phyloP scores from a whole-genome alignment of 176 grass and related monocot genomes.

The Triticum urartu region DNA sequence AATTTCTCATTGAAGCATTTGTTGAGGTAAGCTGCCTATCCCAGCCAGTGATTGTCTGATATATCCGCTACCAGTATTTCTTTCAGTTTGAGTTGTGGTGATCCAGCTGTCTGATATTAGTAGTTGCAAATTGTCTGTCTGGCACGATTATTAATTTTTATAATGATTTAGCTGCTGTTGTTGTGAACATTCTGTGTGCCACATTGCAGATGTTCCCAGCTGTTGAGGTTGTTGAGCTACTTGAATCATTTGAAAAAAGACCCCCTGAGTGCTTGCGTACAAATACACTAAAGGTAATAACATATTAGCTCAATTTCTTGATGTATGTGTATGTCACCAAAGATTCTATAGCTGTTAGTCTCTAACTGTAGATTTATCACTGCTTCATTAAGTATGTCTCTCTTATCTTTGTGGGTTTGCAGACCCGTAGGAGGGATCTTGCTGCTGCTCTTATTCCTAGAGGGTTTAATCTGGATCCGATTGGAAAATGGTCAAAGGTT shows the following conservation, averaged over 20 bases:
- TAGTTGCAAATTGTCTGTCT: constrained; percentile 10
- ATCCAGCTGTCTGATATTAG: not conserved
- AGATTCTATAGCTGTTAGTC: not conserved
- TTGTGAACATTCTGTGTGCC: constrained; percentile 8
- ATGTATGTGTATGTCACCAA: not conserved
- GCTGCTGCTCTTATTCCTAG: constrained; percentile 96
- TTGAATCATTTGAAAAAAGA: constrained; percentile 94
- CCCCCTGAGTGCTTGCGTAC: constrained; percentile 86
- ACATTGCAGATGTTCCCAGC: constrained; percentile 78
- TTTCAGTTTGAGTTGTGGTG: not conserved
- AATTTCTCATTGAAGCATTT: constrained; percentile 80
- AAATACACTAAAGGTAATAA: constrained; percentile 90
- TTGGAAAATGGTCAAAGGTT: constrained; percentile 99
- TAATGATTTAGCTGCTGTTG: not conserved
- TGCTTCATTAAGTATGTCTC: not conserved
- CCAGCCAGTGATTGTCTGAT: constrained; percentile 28
- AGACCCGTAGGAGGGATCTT: constrained; percentile 96
- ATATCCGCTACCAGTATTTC: not conserved
- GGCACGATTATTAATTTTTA: not conserved
- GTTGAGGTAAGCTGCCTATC: constrained; percentile 58
- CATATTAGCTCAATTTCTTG: not conserved
- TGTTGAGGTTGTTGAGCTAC: constrained; percentile 85
- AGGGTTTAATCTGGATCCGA: constrained; percentile 96
- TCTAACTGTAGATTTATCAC: not conserved
- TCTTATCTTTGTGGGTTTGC: constrained; percentile 2